phyloP scores from a whole-genome alignment of 2,329 filamentous ascomycete genomes.

The Penicillium sp. region DNA sequence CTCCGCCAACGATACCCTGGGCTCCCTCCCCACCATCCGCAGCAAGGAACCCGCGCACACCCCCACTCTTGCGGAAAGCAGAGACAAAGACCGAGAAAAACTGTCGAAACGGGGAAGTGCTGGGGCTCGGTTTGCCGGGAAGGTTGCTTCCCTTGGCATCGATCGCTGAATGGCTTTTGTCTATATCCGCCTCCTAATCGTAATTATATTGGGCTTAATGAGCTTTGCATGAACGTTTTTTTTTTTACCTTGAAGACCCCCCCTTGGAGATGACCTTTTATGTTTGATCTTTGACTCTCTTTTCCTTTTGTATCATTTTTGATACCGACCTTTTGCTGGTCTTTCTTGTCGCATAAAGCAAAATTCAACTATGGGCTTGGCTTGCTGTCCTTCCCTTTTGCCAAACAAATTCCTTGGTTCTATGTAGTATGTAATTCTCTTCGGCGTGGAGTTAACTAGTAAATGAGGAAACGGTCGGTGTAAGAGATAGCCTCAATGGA shows the following conservation, averaged over 20 bases:
- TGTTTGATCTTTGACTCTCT: background rate
- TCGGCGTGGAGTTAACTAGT: too few relatives aligned
- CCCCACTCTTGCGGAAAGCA: conserved; percentile 34
- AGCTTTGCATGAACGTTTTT: conserved; percentile 21
- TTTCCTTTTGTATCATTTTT: background rate
- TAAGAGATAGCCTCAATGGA: too few relatives aligned
- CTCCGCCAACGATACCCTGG: conserved; percentile 56
- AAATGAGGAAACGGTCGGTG: too few relatives aligned
- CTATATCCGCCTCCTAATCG: conserved; percentile 10
- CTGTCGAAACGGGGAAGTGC: conserved; percentile 79
- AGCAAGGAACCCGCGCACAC: conserved; percentile 31
- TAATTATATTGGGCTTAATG: conserved; percentile 26
- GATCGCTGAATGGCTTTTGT: conserved; percentile 35
- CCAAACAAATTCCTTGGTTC: background rate
- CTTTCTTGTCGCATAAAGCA: background rate
- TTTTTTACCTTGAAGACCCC: too few relatives aligned
- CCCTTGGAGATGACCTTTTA: conserved; percentile 16
- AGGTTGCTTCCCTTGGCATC: conserved; percentile 47
- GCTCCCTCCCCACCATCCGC: conserved; percentile 60
- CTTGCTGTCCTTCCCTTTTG: background rate
- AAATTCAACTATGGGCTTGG: background rate
- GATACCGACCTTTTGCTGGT: background rate
- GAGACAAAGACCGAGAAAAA: conserved; percentile 69
- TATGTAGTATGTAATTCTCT: background rate
- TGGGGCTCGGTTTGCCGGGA: conserved; percentile 65